Evolutionary conservation across 1,139 yeast species (phyloP).

Genomic region (Wickerhamomyces sp.): DNA sequence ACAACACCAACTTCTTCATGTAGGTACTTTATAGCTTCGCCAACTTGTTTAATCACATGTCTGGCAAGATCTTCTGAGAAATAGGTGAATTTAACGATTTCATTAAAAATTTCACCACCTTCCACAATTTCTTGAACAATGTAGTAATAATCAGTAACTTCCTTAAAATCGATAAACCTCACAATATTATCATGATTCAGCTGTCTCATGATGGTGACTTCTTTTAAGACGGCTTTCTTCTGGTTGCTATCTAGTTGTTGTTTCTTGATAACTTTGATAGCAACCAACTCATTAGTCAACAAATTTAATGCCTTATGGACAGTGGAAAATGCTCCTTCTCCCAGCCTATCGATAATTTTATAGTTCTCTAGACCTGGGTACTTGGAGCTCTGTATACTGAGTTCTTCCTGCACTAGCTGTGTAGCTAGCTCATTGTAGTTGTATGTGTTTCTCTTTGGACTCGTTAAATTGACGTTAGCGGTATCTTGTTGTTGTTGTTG

Average conservation of each 20-base stretch:
- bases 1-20: constrained; percentile 84
- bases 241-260: constrained; percentile 52
- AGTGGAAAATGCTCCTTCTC: constrained; percentile 89
- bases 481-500: neutral
- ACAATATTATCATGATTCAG: constrained; percentile 71
- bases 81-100: constrained; percentile 86
- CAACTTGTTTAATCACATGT: constrained; percentile 81
- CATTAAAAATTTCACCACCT: constrained; percentile 95
- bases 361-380: constrained; percentile 25
- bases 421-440: constrained; percentile 23
- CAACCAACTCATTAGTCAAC: constrained; percentile 48
- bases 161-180: constrained; percentile 57
- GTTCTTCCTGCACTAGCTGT: constrained; percentile 23
- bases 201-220: constrained; percentile 78
- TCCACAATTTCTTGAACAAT: constrained; percentile 79
- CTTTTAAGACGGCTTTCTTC: constrained; percentile 65
- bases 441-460: constrained; percentile 11
- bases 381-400: constrained; percentile 12
- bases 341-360: constrained; percentile 40
- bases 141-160: constrained; percentile 39
- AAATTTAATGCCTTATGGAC: constrained; percentile 70
- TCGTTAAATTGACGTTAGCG: no score
- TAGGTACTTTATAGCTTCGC: constrained; percentile 74
- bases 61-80: constrained; percentile 81
- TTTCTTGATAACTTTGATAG: constrained; percentile 82